Evolutionary conservation across 208 protist genomes (phyloP).

Genomic region (Acanthamoeba castellanii): DNA sequence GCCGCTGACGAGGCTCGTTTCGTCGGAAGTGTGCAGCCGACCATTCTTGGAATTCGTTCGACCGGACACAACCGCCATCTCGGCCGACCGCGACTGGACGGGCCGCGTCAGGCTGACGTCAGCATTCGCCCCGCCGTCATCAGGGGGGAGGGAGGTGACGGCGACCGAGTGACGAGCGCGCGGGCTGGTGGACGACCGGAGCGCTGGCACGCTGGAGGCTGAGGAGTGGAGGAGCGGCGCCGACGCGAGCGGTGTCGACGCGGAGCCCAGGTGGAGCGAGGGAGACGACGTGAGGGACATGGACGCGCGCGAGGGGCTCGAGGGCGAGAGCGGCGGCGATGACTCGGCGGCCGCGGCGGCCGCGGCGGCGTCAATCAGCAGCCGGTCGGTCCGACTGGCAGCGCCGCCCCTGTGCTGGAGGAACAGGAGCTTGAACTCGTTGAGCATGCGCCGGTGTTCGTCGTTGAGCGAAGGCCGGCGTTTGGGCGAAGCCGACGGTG

Average conservation of each 20-base stretch:
- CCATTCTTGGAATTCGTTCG: no score
- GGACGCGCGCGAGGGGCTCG: background rate
- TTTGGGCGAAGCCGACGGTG: background rate
- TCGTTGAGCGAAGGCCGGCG: background rate
- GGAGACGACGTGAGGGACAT: no score
- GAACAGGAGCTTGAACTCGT: constrained; percentile 27
- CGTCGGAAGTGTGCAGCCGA: no score
- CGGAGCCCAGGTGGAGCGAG: background rate
- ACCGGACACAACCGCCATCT: no score
- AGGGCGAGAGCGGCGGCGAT: background rate
- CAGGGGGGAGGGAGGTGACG: background rate
- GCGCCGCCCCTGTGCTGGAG: background rate
- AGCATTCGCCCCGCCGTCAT: no score
- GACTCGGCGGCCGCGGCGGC: background rate
- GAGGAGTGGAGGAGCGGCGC: background rate
- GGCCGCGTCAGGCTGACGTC: no score
- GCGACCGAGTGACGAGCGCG: background rate
- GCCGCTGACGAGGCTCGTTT: no score
- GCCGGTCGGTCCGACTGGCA: background rate
- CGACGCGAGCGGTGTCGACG: background rate
- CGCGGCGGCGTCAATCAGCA: background rate
- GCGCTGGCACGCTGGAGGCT: background rate
- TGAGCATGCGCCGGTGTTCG: background rate
- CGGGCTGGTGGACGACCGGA: background rate
- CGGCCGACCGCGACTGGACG: no score